Percentiles rank a stretch among this genome's conserved stretches.
phyloP scores from a whole-genome alignment of 352 stramenopile genomes.

The Pythium aphanidermatum region DNA sequence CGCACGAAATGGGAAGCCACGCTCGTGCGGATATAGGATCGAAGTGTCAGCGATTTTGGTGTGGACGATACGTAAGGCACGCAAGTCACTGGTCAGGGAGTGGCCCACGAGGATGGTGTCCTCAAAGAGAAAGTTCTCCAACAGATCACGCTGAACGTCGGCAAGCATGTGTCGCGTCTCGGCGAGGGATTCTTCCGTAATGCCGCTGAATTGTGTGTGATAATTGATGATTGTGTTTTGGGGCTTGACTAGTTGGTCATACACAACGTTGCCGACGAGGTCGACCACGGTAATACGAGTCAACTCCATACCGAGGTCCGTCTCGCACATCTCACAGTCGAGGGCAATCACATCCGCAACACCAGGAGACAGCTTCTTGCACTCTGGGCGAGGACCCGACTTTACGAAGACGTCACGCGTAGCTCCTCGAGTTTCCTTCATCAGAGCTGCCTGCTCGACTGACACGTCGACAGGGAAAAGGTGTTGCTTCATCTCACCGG shows the following conservation, averaged over 20 bases:
- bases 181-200: slow-evolving; percentile 65
- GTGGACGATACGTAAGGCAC: slow-evolving; percentile 73
- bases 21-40: slow-evolving; percentile 79
- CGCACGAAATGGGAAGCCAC: slow-evolving; percentile 75
- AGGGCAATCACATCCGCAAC: slow-evolving; percentile 51
- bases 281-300: slow-evolving; percentile 80
- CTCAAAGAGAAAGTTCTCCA: slow-evolving; percentile 47
- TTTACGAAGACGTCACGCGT: slow-evolving; percentile 53
- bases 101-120: slow-evolving; percentile 84
- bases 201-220: slow-evolving; percentile 87
- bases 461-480: slow-evolving; percentile 56
- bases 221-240: slow-evolving; percentile 86
- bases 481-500: slow-evolving; percentile 65
- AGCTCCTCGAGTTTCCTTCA: slow-evolving; percentile 36
- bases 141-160: slow-evolving; percentile 65
- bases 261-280: slow-evolving; percentile 45
- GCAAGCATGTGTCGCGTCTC: slow-evolving; percentile 50
- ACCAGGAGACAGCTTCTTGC: background rate
- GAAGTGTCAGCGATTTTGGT: slow-evolving; percentile 63
- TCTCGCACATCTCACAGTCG: slow-evolving; percentile 90
- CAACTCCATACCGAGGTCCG: slow-evolving; percentile 75
- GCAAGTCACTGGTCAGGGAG: slow-evolving; percentile 82
- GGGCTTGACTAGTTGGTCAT: slow-evolving; percentile 81
- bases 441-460: slow-evolving; percentile 51
- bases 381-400: slow-evolving; percentile 27